phyloP scores from a whole-genome alignment of 768 basidiomycete genomes.

The Russula emetica region DNA sequence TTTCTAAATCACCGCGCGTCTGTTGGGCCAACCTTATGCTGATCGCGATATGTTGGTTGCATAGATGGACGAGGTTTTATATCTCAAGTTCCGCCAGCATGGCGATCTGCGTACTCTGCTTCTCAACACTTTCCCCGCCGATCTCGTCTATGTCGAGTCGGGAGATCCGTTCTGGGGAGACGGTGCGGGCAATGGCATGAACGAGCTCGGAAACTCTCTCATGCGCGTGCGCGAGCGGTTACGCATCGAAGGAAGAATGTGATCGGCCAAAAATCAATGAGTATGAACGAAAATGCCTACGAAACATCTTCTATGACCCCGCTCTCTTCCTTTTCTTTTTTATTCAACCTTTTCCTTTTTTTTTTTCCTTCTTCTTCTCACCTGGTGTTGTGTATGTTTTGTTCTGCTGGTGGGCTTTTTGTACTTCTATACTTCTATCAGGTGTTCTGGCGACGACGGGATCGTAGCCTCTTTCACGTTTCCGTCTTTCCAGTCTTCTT shows the following conservation, averaged over 20 bases:
- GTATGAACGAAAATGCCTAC: too few species aligned
- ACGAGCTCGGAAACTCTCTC: constrained; percentile 61
- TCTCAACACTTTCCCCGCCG: constrained; percentile 47
- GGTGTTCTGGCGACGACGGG: constrained; percentile 10
- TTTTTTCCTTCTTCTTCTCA: not conserved
- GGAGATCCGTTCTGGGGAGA: constrained; percentile 67
- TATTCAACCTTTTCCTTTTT: too few species aligned
- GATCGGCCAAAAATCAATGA: not conserved
- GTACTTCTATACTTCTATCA: constrained; percentile 13
- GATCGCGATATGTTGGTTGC: not conserved
- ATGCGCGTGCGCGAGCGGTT: constrained; percentile 51
- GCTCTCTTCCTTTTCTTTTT: too few species aligned
- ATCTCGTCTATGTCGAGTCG: constrained; percentile 46
- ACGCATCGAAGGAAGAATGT: constrained; percentile 30
- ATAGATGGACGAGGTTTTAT: constrained; percentile 67
- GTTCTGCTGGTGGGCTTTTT: not conserved
- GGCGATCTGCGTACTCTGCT: constrained; percentile 51
- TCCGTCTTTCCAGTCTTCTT: not conserved
- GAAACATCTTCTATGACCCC: too few species aligned
- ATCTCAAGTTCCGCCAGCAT: constrained; percentile 70
- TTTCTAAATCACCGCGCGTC: not conserved
- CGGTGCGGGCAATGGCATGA: constrained; percentile 50
- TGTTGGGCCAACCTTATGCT: not conserved
- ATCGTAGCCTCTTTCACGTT: not conserved
- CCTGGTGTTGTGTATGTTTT: not conserved